Conservation (phyloP, 176 grass and related monocot species). For the Typha latifolia region DNA sequence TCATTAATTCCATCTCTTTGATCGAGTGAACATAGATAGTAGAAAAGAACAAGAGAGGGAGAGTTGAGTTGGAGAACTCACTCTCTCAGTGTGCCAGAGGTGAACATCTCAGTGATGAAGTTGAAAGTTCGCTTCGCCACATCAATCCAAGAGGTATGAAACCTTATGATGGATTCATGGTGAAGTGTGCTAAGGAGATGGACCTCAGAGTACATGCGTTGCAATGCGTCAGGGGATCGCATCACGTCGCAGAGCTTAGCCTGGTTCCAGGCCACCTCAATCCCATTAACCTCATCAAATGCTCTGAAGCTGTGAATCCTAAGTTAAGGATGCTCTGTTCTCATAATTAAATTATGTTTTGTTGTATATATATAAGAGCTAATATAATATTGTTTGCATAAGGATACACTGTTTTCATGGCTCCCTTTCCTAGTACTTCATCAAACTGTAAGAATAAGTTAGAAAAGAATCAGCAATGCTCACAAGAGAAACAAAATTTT, state of each 20-base stretch:
- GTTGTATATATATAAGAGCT: background rate
- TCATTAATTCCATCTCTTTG: background rate
- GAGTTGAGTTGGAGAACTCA: constrained; percentile 22
- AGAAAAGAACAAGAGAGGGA: background rate
- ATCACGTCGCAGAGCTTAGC: constrained; percentile 47
- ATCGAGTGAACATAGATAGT: background rate
- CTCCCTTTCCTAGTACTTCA: constrained; percentile 66
- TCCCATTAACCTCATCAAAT: constrained; percentile 65
- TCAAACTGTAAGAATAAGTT: constrained; percentile 33
- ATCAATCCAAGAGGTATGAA: constrained; percentile 72
- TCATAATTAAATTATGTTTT: background rate
- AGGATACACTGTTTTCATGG: constrained; percentile 76
- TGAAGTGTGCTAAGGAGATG: constrained; percentile 54
- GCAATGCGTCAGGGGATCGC: constrained; percentile 46
- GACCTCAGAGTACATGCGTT: constrained; percentile 88
- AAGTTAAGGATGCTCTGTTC: constrained; percentile 3
- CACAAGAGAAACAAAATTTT: no score
- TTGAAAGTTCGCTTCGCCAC: constrained; percentile 42
- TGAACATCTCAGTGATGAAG: constrained; percentile 99
- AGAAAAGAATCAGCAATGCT: background rate
- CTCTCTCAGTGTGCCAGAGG: constrained; percentile 76
- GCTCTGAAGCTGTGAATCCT: constrained; percentile 30
- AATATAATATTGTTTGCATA: background rate
- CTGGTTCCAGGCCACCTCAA: constrained; percentile 95
- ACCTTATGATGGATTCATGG: constrained; percentile 66